A percentile compares a stretch with the other conserved stretches of the same genome.
phyloP scores from a whole-genome alignment of 1,284 basidiomycete species.

The Athelia psychrophila region DNA sequence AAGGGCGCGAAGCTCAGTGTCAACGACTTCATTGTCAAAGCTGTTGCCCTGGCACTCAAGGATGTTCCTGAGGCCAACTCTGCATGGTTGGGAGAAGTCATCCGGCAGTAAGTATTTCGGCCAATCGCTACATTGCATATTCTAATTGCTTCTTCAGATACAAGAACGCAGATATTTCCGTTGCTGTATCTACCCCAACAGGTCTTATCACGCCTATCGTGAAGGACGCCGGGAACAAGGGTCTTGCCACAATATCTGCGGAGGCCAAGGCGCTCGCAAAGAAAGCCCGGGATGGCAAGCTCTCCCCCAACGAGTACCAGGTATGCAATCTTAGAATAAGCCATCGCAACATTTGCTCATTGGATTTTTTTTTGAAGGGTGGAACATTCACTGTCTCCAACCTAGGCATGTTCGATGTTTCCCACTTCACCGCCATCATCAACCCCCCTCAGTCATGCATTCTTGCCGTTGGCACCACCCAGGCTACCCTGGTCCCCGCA shows the following conservation, averaged over 20 bases:
- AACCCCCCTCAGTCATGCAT: slow-evolving; percentile 99
- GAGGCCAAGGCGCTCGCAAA: slow-evolving; percentile 92
- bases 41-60: slow-evolving; percentile 83
- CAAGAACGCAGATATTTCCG: slow-evolving; percentile 95
- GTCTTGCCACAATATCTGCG: slow-evolving; percentile 88
- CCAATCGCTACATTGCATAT: slow-evolving; percentile 4
- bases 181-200: slow-evolving; percentile 95
- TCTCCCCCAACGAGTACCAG: slow-evolving; percentile 96
- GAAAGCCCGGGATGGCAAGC: slow-evolving; percentile 96
- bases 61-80: slow-evolving; percentile 99
- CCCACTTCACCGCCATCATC: slow-evolving; percentile 98
- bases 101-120: slow-evolving; percentile 76
- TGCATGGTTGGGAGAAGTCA: slow-evolving; percentile 95
- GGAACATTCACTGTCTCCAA: slow-evolving; percentile 99
- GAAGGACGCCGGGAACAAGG: slow-evolving; percentile 90
- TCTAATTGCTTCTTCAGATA: slow-evolving; percentile 52
- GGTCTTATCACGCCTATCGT: slow-evolving; percentile 98
- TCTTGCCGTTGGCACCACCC: slow-evolving; percentile 91
- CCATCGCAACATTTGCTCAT: neutral
- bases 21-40: slow-evolving; percentile 99
- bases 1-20: slow-evolving; percentile 91
- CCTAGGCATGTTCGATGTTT: slow-evolving; percentile 96
- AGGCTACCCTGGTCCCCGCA: slow-evolving; percentile 84
- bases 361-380: slow-evolving; percentile 49
- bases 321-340: slow-evolving; percentile 29